These are phyloP conservation scores for Mitragyna speciosa DNA, from an alignment of 257 asterid species.

Conservation along the genomic window DNA sequence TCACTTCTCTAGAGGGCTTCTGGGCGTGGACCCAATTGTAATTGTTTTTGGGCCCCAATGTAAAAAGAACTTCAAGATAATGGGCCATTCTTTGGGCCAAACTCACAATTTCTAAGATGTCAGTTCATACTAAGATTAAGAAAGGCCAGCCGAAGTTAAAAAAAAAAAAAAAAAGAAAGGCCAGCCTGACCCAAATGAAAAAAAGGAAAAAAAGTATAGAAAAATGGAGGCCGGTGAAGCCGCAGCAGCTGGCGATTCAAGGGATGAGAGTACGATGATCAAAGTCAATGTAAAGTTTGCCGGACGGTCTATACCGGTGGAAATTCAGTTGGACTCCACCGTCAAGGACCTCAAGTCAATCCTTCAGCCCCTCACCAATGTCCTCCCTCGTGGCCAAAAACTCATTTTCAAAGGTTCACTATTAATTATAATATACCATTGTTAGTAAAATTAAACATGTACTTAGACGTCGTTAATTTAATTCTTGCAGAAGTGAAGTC, in stretches of 20 bases:
- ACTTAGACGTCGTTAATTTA: too few species aligned
- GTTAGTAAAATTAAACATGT: neutral
- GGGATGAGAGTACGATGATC: slow-evolving; percentile 17
- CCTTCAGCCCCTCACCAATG: slow-evolving; percentile 79
- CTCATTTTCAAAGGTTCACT: slow-evolving; percentile 74
- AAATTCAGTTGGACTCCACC: slow-evolving; percentile 46
- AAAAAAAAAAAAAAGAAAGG: neutral
- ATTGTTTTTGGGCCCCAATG: too few species aligned
- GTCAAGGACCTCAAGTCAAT: slow-evolving; percentile 62
- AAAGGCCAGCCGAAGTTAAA: neutral
- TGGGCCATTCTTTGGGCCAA: too few species aligned
- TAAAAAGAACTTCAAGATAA: too few species aligned
- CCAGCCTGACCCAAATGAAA: neutral
- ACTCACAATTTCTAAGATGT: too few species aligned
- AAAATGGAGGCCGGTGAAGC: slow-evolving; percentile 18
- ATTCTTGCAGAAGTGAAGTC: neutral
- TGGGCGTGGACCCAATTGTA: too few species aligned
- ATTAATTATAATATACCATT: neutral
- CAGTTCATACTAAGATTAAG: too few species aligned
- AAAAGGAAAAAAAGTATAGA: slow-evolving; percentile 5
- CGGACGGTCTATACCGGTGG: slow-evolving; percentile 67
- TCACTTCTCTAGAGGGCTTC: neutral
- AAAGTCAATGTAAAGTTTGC: slow-evolving; percentile 58
- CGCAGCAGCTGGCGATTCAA: slow-evolving; percentile 10
- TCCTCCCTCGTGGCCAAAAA: slow-evolving; percentile 92